Conservation (phyloP, 371 early-diverging fungal species). For the Batkoa obscura region DNA sequence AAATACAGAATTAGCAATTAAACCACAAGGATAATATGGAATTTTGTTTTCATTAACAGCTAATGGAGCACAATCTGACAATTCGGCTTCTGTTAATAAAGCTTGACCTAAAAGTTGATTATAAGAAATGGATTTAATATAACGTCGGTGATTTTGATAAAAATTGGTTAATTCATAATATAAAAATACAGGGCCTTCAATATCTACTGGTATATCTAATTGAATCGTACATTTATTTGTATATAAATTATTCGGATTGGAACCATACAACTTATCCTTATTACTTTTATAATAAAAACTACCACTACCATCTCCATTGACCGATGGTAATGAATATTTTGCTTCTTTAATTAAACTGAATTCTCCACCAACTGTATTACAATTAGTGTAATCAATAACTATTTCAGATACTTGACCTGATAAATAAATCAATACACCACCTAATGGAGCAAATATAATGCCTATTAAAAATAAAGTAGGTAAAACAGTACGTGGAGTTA, state of each 20-base stretch:
- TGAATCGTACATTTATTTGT: constrained; percentile 45
- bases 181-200: constrained; percentile 66
- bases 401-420: constrained; percentile 51
- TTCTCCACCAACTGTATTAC: constrained; percentile 12
- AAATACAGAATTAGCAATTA: constrained; percentile 80
- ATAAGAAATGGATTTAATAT: constrained; percentile 75
- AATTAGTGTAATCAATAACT: constrained; percentile 77
- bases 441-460: constrained; percentile 80
- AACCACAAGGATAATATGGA: constrained; percentile 84
- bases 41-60: constrained; percentile 9
- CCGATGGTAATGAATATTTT: not conserved
- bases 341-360: not conserved
- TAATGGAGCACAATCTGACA: constrained; percentile 9
- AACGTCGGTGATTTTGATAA: constrained; percentile 94
- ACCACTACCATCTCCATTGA: no score
- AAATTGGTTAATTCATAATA: constrained; percentile 93
- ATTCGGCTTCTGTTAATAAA: constrained; percentile 12
- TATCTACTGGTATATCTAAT: constrained; percentile 40
- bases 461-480: constrained; percentile 85
- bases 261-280: not conserved
- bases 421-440: constrained; percentile 57
- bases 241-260: not conserved
- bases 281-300: not conserved
- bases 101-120: constrained; percentile 63
- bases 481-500: constrained; percentile 83